Evolutionary conservation across 2,329 filamentous ascomycete species (phyloP), one percentile per base, ranked within the genome.

Genomic region (Chaetomium strumarium): DNA sequence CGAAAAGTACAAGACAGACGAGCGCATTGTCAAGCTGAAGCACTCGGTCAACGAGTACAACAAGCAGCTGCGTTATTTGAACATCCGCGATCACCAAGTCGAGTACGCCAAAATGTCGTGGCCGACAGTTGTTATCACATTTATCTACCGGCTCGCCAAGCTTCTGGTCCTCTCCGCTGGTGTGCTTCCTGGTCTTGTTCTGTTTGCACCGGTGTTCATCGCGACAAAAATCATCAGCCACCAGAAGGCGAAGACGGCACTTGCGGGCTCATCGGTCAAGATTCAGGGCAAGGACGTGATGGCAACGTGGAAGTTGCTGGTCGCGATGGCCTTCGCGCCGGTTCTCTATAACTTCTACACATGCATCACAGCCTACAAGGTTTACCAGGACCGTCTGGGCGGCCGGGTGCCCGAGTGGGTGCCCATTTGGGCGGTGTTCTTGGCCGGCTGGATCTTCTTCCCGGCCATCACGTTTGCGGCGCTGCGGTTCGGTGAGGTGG

Each of bases 401-500:
- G 91, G 92, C n/a, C 79, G 84, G 51, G 79, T 95, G 6, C 91
- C 91, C 1, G 73, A 81, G 3, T 91, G 84, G 75, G 80, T 96
- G 31, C 88, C 91, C 1, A 78, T 91, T 52, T 95, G 86, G 82
- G 67, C 83, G 19, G 80, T 95, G 11, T 83, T 91, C 58, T 67
- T 89, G 10, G 80, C 83, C 37, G 87, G 90, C 46, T 85, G 88
- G 73, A 76, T 89, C 44, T 73, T 95, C 59, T 96, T 96, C 75
- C 87, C 91, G 6, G 80, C 84, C 20, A 86, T 96, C 62, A 96
- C 91, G 0, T 96, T 95, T 68, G 91, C 90, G 5, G 90, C 93
- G 7, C 83, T 99, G 48, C 86, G 93, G 11, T 95, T 97, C 60
- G 93, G 93, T 43, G 93, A 99, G 72, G 86, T 95, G n/a, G 93